Evolutionary conservation across 2,329 filamentous ascomycete genomes (phyloP), one percentile per base, ranked within the genome.

Genomic region (Botryotinia globosa): DNA sequence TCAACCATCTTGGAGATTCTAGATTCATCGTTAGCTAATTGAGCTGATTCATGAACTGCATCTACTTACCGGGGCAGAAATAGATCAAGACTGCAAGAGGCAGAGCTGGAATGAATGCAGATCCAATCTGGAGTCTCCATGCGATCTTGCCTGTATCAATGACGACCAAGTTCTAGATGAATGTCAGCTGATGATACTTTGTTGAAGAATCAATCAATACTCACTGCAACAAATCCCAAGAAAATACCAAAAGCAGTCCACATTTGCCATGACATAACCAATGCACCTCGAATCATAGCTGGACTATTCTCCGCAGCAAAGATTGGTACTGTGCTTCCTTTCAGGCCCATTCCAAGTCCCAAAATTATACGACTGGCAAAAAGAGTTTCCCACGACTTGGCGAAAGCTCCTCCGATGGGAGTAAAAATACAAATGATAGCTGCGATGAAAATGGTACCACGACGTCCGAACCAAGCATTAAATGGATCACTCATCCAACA

Each of bases 191-290:
- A 18, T 59, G 6, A 20, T 4, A 14, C 4, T 20, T 37, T n/a
- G 5, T 29, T 20, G 0, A 1, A 16, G 18, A 5, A 7, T 8
- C 16, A 42, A 29, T 20, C 10, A 66, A 12, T 42, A 68, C 70
- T 62, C 59, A 72, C 70, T 80, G 81, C 51, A 82, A 71, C 76
- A 37, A 75, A 76, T 6, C 78, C 77, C 29, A 89, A 81, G 76
- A 89, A 86, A 75, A 90, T 89, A 71, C 88, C 88, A 79, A 90
- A 88, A 9, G 86, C 86, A 7, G 86, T 89, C 88, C 89, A 91
- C 81, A 92, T 83, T 82, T 94, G 91, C 92, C 92, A 95, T 74
- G 90, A 90, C 92, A 96, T 95, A 76, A 94, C 92, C 29, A 96
- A 84, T 12, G 91, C 86, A 73, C 87, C 87, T 69, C 87, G 83